Base-by-base conservation (phyloP, 2,329 filamentous ascomycete species). In the Cordyceps cateniannulata region DNA sequence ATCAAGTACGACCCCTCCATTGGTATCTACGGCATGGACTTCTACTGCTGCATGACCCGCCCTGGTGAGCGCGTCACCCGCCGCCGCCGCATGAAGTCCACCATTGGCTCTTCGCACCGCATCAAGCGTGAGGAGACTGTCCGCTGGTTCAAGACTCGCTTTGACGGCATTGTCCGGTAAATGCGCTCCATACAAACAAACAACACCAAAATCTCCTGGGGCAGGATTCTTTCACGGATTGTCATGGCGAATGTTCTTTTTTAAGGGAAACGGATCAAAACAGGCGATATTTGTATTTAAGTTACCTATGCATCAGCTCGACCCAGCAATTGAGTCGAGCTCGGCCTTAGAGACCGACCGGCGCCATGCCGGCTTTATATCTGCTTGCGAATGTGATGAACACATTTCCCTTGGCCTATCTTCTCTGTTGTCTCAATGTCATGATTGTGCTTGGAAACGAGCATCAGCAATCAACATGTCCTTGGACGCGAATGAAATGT, bases 11-110 rank as follows among this genome's bases (percentile, higher is more conserved):
- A 97, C 84, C 93, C 93, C 68, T 89, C 86, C 67, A 97, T 97
- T 72, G 93, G 93, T 88, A 97, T 97, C 80, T 97, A 96, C 86
- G 93, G 95, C 79, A 99, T 99, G 95, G 95, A 99, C 84, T 99
- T 99, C 84, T 99, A 97, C 90, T 93, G 89, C 90, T 98, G 93
- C 91, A 99, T 99, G 95, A 96, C 92, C 85, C 93, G 95, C 75
- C 95, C 93, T 74, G 95, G 95, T 83, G 93, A 96, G 87, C 93
- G 95, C 78, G 91, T 99, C 77, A 89, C 91, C 78, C 93, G 92
- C 85, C 92, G 95, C 76, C 89, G 93, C 78, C 91, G 93, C 75
- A 87, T 83, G 82, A 90, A 96, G 87, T 84, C 86, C 83, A 85
- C 80, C 74, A 88, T 99, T 76, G 95, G 95, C 76, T 77, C 90